Conservation (phyloP, 1,284 basidiomycete species). For the Porphyrellus sp. region DNA sequence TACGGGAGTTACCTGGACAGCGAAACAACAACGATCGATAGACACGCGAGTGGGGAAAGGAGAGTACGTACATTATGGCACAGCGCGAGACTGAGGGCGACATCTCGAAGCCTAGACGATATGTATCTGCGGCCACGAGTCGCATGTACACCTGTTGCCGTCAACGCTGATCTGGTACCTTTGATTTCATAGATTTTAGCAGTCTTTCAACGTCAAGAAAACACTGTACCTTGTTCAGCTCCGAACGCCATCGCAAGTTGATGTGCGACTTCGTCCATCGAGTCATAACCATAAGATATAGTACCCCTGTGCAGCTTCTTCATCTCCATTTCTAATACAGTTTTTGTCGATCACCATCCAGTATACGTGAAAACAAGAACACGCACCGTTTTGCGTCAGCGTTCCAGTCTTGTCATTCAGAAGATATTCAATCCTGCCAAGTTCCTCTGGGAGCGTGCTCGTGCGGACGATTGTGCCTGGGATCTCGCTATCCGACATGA, state of each 20-base stretch:
- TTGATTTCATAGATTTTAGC: slow-evolving; percentile 21
- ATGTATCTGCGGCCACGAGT: slow-evolving; percentile 89
- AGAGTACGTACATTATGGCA: slow-evolving; percentile 86
- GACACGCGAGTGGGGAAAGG: neutral
- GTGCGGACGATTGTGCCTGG: slow-evolving; percentile 95
- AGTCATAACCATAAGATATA: slow-evolving; percentile 93
- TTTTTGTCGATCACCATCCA: neutral
- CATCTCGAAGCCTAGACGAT: slow-evolving; percentile 91
- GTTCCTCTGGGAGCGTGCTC: slow-evolving; percentile 94
- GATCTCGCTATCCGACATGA: slow-evolving; percentile 92
- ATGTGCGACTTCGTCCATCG: slow-evolving; percentile 96
- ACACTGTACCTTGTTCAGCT: slow-evolving; percentile 40
- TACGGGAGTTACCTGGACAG: slow-evolving; percentile 85
- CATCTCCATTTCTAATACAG: slow-evolving; percentile 89
- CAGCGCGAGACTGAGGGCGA: slow-evolving; percentile 88
- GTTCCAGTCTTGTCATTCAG: slow-evolving; percentile 98
- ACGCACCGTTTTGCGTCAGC: slow-evolving; percentile 90
- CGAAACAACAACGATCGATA: neutral
- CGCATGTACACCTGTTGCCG: slow-evolving; percentile 74
- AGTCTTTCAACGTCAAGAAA: neutral
- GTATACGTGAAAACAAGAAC: neutral
- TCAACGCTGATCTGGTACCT: slow-evolving; percentile 48
- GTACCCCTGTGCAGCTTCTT: slow-evolving; percentile 99
- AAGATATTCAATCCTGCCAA: slow-evolving; percentile 94
- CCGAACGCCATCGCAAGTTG: slow-evolving; percentile 84